phyloP scores from a whole-genome alignment of 176 grass and related monocot genomes.

The Themeda triandra region DNA sequence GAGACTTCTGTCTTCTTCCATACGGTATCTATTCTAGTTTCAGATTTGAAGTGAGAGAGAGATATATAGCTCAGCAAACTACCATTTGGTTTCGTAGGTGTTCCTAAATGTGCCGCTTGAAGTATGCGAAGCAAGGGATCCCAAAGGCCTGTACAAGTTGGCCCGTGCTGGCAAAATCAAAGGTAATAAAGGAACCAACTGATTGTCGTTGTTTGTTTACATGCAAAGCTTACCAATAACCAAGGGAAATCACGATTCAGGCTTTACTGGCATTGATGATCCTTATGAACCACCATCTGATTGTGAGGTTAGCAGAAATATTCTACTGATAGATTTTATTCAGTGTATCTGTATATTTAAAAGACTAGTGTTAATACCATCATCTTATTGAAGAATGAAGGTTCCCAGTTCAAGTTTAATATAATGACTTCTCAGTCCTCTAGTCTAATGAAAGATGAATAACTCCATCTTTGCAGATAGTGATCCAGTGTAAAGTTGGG shows the following conservation, averaged over 20 bases:
- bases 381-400: not conserved
- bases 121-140: conserved; percentile 79
- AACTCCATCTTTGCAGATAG: conserved; percentile 41
- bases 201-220: not conserved
- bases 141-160: conserved; percentile 94
- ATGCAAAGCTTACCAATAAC: not conserved
- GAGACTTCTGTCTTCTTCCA: not conserved
- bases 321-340: not conserved
- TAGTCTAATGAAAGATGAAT: not conserved
- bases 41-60: not conserved
- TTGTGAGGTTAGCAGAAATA: conserved; percentile 53
- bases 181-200: conserved; percentile 35
- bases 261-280: conserved; percentile 90
- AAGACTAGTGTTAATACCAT: not conserved
- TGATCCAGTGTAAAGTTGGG: conserved; percentile 63
- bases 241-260: conserved; percentile 18
- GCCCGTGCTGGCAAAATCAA: conserved; percentile 87
- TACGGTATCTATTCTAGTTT: not conserved
- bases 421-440: not conserved
- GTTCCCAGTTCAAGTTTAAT: not conserved
- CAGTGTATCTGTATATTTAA: not conserved
- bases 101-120: conserved; percentile 78
- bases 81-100: conserved; percentile 39
- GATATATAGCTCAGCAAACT: not conserved
- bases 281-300: conserved; percentile 78